A percentile compares a stretch with the other conserved stretches of the same genome.
phyloP scores from a whole-genome alignment of 768 basidiomycete species.

The Psilocybe tampanensis region DNA sequence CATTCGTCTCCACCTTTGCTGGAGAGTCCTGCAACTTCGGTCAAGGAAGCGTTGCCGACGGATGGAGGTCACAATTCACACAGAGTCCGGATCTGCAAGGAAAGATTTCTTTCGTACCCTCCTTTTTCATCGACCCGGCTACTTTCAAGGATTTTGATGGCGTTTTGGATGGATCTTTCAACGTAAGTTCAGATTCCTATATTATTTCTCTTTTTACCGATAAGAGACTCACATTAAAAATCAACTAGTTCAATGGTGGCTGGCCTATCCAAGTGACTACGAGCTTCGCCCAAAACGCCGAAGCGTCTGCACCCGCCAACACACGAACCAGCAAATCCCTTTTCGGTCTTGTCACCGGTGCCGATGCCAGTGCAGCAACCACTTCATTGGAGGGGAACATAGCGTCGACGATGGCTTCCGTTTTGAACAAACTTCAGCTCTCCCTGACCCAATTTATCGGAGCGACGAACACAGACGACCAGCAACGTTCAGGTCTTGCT shows the following conservation, averaged over 20 bases:
- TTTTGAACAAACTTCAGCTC: slow-evolving; percentile 26
- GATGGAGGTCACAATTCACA: slow-evolving; percentile 60
- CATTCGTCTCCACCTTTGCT: slow-evolving; percentile 71
- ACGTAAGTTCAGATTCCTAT: slow-evolving; percentile 43
- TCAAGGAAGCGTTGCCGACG: slow-evolving; percentile 46
- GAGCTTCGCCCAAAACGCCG: slow-evolving; percentile 34
- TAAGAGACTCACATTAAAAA: slow-evolving; percentile 14
- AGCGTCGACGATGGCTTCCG: slow-evolving; percentile 17
- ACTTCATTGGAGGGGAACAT: slow-evolving; percentile 17
- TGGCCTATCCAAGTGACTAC: slow-evolving; percentile 72
- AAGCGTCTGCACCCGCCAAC: slow-evolving; percentile 11
- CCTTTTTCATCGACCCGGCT: slow-evolving; percentile 65
- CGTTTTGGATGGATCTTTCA: slow-evolving; percentile 62
- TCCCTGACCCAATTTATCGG: slow-evolving; percentile 45
- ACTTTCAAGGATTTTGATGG: slow-evolving; percentile 45
- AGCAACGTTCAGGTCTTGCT: slow-evolving; percentile 50
- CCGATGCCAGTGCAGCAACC: slow-evolving; percentile 15
- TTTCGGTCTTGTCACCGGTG: slow-evolving; percentile 12
- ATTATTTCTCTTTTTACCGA: background rate
- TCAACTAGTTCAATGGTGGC: slow-evolving; percentile 71
- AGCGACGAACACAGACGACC: slow-evolving; percentile 50
- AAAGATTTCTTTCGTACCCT: slow-evolving; percentile 64
- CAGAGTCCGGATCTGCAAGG: slow-evolving; percentile 47
- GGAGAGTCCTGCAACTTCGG: slow-evolving; percentile 75
- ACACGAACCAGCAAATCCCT: slow-evolving; percentile 5